Evolutionary conservation across 805 yeast genomes (phyloP), one percentile per base, ranked within the genome.

Genomic region (Candida cerambycidarum): DNA sequence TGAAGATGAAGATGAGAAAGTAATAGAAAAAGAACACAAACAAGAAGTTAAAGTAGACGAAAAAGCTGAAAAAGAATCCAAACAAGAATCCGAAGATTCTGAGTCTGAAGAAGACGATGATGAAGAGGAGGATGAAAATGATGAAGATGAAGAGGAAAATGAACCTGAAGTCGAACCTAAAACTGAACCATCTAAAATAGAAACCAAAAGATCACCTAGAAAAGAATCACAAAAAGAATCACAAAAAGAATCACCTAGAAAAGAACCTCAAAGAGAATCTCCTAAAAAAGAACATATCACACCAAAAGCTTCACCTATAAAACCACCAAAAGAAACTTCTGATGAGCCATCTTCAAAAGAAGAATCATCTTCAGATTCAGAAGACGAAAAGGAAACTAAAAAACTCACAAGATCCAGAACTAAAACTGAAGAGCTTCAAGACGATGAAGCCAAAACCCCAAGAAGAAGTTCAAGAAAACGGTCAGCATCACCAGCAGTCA

Each of bases 401-500:
- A 34, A 21, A 16, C 4, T 14, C 19, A 6, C 25, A 23, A 34
- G 38, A 11, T 13, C 27, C 3, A 21, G 29, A 23, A 4, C 21
- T 3, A 24, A 13, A 34, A 34, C 38, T 13, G 46, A 39, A 29
- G 38, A 40, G 6, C 28, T 30, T 13, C 32, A 40, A 12, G 43
- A 39, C 5, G 37, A 35, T 29, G 44, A 50, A 32, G 44, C 15
- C 34, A 32, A 33, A 30, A 41, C 40, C n/a, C 45, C 45, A 15
- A 31, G 46, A 27, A 41, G 52, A 43, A 39, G 43, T 32, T 17
- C 44, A 41, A 33, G 49, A 27, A 49, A 46, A 38, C 33, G 50
- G 17, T 49, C 53, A 5, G 42, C 42, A 31, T 55, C 63, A 6
- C 60, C 56, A 11, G 41, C 54, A 5, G 43, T 51, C 7, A 32